Evolutionary conservation across 73 alveolate genomes (phyloP).

Genomic region (Paramecium octaurelia): DNA sequence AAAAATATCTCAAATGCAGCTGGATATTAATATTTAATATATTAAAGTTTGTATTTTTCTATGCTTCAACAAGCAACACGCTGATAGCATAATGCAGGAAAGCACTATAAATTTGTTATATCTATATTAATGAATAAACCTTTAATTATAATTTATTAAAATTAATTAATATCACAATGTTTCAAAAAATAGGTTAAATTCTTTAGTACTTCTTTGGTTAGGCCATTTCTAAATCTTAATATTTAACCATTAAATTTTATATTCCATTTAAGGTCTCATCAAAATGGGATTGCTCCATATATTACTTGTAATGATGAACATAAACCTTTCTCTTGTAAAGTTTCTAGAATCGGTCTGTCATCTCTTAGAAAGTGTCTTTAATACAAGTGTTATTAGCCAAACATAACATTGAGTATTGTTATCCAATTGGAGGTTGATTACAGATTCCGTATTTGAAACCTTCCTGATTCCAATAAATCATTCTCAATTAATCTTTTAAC

Average conservation of each 20-base stretch:
- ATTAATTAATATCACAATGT: neutral
- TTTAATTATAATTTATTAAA: neutral
- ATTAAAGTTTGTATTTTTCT: too few relatives aligned
- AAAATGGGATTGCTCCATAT: conserved; percentile 56
- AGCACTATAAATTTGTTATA: too few relatives aligned
- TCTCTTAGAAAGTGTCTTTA: conserved; percentile 72
- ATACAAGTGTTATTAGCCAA: conserved; percentile 60
- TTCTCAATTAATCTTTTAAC: conserved; percentile 48
- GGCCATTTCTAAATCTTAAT: conserved; percentile 39
- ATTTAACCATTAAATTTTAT: conserved; percentile 32
- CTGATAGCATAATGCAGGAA: too few relatives aligned
- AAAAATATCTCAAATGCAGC: too few relatives aligned
- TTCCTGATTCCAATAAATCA: conserved; percentile 62
- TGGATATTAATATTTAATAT: too few relatives aligned
- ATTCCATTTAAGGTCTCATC: conserved; percentile 57
- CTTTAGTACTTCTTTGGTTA: conserved; percentile 22
- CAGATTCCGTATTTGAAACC: conserved; percentile 62
- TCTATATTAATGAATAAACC: too few relatives aligned
- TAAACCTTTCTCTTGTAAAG: conserved; percentile 52
- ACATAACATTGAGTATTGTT: conserved; percentile 47
- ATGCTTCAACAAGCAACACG: too few relatives aligned
- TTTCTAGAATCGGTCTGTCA: conserved; percentile 61
- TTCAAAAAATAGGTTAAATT: neutral
- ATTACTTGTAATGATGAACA: conserved; percentile 46
- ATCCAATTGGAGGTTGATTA: conserved; percentile 59